Base-by-base conservation (phyloP, 129 eudicot genomes). In the Artemisia tridentata region DNA sequence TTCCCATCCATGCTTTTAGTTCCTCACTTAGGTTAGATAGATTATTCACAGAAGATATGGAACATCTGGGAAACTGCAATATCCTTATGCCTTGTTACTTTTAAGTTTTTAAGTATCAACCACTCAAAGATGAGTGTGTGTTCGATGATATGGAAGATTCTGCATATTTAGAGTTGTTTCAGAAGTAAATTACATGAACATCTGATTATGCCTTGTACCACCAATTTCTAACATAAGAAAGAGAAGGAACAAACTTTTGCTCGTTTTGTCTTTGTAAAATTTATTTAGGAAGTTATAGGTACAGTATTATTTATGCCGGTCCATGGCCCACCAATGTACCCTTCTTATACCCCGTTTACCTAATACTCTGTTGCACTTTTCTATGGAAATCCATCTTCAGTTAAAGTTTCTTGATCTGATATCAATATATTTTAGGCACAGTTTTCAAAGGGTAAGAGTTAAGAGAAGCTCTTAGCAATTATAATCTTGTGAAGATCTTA, bases 151-250 rank as follows among this genome's bases (percentile, higher is more conserved):
- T 12, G 45, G 16, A 31, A 31, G 41, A 31, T 31, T 1, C 41
- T 45, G 56, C 46, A 65, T 65, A 3, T 43, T 66, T 56, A 66
- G 47, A 11, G 58, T 47, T 48, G 71, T 47, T 66, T 66, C 15
- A 7, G 20, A 13, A 21, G 57, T 62, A 14, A 20, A 31, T 31
- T 31, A 0, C 41, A 31, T 31, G 41, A 31, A 29, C 5, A 29
- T 29, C 38, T 29, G 38, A 29, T 29, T 29, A 29, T 29, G 38
- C 38, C 38, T 29, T 29, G 38, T 4, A 29, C 38, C 38, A 4
- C 38, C 38, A 29, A 4, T 29, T 29, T 29, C 38, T 29, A 29
- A 29, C 38, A 29, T 29, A 29, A 29, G 38, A 29, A 4, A 29
- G 5, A 27, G 31, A 27, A 27, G 31, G 31, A 27, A 29, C 38